Conservation (phyloP, 441 rosid species). For the Monsonia emarginata region DNA sequence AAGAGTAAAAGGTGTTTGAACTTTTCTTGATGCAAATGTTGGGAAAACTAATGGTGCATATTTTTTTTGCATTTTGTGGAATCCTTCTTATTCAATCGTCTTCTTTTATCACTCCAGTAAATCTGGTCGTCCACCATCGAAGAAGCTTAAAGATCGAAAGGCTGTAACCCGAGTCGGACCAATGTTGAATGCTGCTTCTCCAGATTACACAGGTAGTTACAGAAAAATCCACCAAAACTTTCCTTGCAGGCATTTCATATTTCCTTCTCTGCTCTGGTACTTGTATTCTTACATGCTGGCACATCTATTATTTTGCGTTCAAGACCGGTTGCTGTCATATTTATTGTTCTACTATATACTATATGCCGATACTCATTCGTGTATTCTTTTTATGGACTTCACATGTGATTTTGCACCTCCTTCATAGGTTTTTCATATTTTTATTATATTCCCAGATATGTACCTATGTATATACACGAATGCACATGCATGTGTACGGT, state of each 20-base stretch:
- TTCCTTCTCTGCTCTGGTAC: background rate
- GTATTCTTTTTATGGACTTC: background rate
- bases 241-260: background rate
- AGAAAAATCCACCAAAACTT: background rate
- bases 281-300: background rate
- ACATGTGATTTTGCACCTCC: background rate
- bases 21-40: slow-evolving; percentile 9
- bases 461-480: background rate
- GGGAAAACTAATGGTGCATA: background rate
- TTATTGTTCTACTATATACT: background rate
- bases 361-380: background rate
- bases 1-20: slow-evolving; percentile 42
- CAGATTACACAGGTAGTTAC: slow-evolving; percentile 49
- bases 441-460: background rate
- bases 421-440: background rate
- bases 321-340: background rate
- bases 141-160: slow-evolving; percentile 73
- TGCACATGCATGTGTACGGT: background rate
- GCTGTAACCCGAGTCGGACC: slow-evolving; percentile 41
- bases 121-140: slow-evolving; percentile 65
- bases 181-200: slow-evolving; percentile 32
- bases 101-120: slow-evolving; percentile 45
- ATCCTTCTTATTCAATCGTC: slow-evolving; percentile 10
- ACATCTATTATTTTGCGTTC: background rate
- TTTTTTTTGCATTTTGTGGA: background rate